These are phyloP conservation scores for Lathyrus tuberosus DNA, from an alignment of 306 rosid genomes.

Conservation along the genomic window DNA sequence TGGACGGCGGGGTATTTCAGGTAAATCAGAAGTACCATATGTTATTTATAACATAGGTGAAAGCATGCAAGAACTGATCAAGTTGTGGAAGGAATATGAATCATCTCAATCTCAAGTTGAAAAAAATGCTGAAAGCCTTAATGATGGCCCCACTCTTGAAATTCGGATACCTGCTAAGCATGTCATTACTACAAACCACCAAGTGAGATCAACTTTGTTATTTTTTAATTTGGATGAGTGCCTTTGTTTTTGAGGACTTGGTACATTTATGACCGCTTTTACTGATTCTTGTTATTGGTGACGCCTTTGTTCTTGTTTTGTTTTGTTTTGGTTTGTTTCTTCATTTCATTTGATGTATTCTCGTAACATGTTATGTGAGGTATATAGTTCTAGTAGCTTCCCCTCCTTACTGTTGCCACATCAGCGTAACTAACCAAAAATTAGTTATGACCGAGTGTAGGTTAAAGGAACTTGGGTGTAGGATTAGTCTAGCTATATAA, in stretches of 20 bases:
- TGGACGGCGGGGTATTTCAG: constrained; percentile 52
- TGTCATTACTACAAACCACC: constrained; percentile 93
- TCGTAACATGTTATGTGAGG: not conserved
- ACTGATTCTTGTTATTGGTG: constrained; percentile 10
- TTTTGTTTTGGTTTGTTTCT: constrained; percentile 28
- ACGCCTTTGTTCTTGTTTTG: constrained; percentile 31
- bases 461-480: too few relatives aligned
- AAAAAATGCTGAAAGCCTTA: constrained; percentile 63
- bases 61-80: constrained; percentile 90
- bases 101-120: constrained; percentile 64
- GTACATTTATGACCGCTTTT: constrained; percentile 9
- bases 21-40: constrained; percentile 72
- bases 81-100: constrained; percentile 82
- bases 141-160: constrained; percentile 80
- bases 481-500: too few relatives aligned
- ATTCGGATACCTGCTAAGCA: constrained; percentile 89
- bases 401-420: too few relatives aligned
- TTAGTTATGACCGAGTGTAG: too few relatives aligned
- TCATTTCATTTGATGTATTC: constrained; percentile 29
- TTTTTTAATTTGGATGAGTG: constrained; percentile 14
- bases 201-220: constrained; percentile 56
- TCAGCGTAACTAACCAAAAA: too few relatives aligned
- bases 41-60: constrained; percentile 89
- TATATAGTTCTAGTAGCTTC: too few relatives aligned
- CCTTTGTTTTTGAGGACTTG: not conserved